These are phyloP conservation scores for Amanita thiersii DNA, from an alignment of 768 basidiomycete species.

Conservation along the genomic window DNA sequence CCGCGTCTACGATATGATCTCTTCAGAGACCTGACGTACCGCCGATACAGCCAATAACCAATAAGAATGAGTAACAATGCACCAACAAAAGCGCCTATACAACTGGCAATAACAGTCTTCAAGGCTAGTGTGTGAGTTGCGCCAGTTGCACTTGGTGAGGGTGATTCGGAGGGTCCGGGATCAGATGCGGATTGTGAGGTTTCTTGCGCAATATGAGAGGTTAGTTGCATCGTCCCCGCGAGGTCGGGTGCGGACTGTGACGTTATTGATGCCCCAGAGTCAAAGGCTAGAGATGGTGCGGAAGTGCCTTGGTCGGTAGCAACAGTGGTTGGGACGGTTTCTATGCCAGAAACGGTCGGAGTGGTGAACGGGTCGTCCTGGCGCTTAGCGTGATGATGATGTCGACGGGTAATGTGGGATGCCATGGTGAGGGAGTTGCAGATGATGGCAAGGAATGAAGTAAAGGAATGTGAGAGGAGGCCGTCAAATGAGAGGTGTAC, in stretches of 20 bases:
- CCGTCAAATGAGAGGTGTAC: too few species aligned
- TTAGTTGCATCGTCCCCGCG: too few species aligned
- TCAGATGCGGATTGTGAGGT: neutral
- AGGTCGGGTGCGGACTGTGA: too few species aligned
- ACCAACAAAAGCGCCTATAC: conserved; percentile 54
- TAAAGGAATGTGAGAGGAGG: too few species aligned
- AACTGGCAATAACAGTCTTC: conserved; percentile 54
- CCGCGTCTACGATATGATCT: conserved; percentile 18
- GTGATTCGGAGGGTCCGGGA: neutral
- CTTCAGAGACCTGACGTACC: conserved; percentile 35
- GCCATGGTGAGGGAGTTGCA: conserved; percentile 14
- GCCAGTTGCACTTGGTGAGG: conserved; percentile 12
- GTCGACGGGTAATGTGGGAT: conserved; percentile 10
- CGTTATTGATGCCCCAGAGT: conserved; percentile 8
- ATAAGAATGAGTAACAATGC: conserved; percentile 41
- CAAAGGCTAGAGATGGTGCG: conserved; percentile 12
- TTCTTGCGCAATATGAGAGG: neutral
- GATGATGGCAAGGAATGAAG: conserved; percentile 4
- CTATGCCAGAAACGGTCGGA: conserved; percentile 14
- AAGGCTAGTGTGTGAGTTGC: conserved; percentile 28
- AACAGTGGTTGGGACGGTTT: conserved; percentile 8
- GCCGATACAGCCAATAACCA: conserved; percentile 46
- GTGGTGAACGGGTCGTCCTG: conserved; percentile 11
- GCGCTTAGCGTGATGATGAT: conserved; percentile 11
- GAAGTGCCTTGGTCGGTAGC: conserved; percentile 12